phyloP scores from a whole-genome alignment of 371 early-diverging fungal species.

The Smittium mucronatum region DNA sequence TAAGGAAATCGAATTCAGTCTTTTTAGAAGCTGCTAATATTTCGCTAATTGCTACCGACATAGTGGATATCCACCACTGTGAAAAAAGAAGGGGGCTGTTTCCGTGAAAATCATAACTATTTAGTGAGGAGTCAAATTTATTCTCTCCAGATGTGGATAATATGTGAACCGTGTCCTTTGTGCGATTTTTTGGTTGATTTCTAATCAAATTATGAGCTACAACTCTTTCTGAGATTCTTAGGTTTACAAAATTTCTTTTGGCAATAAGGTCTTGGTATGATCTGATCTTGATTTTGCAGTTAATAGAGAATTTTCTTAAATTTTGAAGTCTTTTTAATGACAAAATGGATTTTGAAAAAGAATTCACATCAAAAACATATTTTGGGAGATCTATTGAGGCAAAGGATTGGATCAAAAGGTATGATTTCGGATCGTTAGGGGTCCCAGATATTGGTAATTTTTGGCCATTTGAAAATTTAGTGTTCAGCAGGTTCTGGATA shows the following conservation, averaged over 20 bases:
- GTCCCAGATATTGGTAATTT: not conserved
- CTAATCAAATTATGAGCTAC: not conserved
- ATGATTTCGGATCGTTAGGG: not conserved
- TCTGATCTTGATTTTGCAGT: not conserved
- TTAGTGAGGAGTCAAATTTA: not conserved
- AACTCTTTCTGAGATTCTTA: not conserved
- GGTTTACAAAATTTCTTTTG: not conserved
- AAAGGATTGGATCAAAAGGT: not conserved
- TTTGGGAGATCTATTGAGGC: not conserved
- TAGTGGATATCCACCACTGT: not conserved
- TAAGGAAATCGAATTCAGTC: not conserved
- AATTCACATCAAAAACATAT: not conserved
- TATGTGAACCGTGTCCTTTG: not conserved
- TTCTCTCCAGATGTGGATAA: not conserved
- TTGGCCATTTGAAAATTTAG: not conserved
- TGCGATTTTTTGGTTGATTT: not conserved
- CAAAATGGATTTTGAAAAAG: not conserved
- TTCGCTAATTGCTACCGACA: not conserved
- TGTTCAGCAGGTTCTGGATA: not conserved
- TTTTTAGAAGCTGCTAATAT: not conserved
- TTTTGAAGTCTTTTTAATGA: not conserved
- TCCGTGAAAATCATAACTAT: not conserved
- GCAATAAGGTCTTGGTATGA: not conserved
- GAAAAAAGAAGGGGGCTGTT: not conserved
- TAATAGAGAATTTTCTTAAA: not conserved